phyloP scores from a whole-genome alignment of 257 asterid genomes.

The Solanum peruvianum region DNA sequence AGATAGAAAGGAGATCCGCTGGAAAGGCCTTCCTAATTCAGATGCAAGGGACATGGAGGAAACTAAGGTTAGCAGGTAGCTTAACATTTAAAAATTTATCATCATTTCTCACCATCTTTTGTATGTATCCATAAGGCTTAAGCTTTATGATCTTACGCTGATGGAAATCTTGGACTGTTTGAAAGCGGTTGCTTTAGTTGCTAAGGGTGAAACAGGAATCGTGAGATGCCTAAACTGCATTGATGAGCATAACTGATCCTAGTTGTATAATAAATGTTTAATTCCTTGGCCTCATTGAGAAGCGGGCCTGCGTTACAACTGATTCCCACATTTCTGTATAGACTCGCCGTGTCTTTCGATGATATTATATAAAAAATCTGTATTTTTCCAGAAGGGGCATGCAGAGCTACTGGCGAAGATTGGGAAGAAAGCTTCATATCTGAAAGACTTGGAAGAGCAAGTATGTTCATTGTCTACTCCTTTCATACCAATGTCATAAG shows the following conservation, averaged over 20 bases:
- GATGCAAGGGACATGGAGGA: background rate
- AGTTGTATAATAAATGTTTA: background rate
- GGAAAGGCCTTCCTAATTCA: slow-evolving; percentile 10
- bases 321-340: background rate
- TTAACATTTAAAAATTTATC: background rate
- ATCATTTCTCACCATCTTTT: background rate
- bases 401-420: background rate
- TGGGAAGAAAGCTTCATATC: slow-evolving; percentile 2
- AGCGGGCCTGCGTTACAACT: background rate
- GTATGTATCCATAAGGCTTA: background rate
- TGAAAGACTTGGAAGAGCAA: slow-evolving; percentile 17
- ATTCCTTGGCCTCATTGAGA: background rate
- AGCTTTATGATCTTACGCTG: background rate
- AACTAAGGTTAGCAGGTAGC: slow-evolving; percentile 4
- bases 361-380: background rate
- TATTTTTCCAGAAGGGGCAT: slow-evolving; percentile 1
- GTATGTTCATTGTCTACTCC: background rate
- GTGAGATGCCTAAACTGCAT: background rate
- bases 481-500: background rate
- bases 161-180: background rate
- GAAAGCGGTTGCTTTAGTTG: background rate
- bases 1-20: slow-evolving; percentile 6
- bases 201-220: background rate
- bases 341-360: background rate
- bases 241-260: background rate